A percentile compares a stretch with the other conserved stretches of the same genome.
phyloP scores from a whole-genome alignment of 768 basidiomycete genomes.

The Agaricus sinodeliciosus region DNA sequence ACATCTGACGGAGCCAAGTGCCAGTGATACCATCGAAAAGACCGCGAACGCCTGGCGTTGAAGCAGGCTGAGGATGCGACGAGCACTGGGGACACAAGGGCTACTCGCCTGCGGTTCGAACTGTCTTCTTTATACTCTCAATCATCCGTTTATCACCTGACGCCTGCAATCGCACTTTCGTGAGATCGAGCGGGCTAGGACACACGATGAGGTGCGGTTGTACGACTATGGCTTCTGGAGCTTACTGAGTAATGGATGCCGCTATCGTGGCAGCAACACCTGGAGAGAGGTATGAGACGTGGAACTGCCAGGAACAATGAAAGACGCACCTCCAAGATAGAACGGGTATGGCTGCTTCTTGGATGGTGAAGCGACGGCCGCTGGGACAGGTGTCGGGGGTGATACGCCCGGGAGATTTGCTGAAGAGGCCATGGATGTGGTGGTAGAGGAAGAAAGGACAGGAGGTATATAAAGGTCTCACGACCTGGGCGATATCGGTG shows the following conservation, averaged over 20 bases:
- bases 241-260: conserved; percentile 82
- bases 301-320: not conserved
- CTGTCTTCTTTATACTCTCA: conserved; percentile 74
- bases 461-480: no score
- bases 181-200: conserved; percentile 73
- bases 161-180: conserved; percentile 88
- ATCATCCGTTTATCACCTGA: conserved; percentile 92
- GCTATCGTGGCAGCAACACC: conserved; percentile 81
- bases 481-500: no score
- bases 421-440: not conserved
- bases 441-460: no score
- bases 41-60: conserved; percentile 48
- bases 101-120: conserved; percentile 62
- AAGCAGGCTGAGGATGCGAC: not conserved
- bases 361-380: conserved; percentile 8
- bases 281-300: conserved; percentile 15
- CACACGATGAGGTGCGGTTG: not conserved
- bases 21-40: conserved; percentile 84
- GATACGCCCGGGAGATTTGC: not conserved
- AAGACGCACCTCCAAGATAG: conserved; percentile 66
- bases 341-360: conserved; percentile 79
- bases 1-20: conserved; percentile 90
- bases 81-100: no score
- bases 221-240: not conserved
- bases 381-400: not conserved